Percentiles rank a stretch among this genome's conserved stretches.
Conservation (phyloP, 2,329 filamentous ascomycete genomes). For the Colletotrichum tamarilloi region DNA sequence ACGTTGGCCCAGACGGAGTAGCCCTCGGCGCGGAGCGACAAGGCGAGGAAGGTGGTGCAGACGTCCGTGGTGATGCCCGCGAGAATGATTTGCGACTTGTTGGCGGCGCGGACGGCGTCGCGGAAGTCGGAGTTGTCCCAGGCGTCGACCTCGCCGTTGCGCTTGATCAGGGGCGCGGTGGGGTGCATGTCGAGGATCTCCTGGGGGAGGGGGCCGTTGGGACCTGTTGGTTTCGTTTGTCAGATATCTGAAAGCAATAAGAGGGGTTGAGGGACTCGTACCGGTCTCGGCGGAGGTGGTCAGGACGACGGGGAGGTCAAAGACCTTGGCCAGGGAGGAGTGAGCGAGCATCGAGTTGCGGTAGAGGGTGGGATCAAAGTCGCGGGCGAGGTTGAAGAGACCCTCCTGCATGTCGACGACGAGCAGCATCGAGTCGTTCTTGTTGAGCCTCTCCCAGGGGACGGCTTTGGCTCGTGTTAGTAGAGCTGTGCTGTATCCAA, state of each 20-base stretch:
- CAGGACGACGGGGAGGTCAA: slow-evolving; percentile 75
- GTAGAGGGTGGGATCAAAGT: slow-evolving; percentile 74
- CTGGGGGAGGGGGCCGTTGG: slow-evolving; percentile 77
- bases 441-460: slow-evolving; percentile 49
- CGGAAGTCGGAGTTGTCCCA: slow-evolving; percentile 81
- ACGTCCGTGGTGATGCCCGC: slow-evolving; percentile 81
- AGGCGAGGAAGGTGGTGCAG: slow-evolving; percentile 78
- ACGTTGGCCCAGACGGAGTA: slow-evolving; percentile 81
- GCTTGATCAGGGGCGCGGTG: slow-evolving; percentile 71
- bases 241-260: not conserved
- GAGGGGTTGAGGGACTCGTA: slow-evolving; percentile 35
- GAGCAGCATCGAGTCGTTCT: slow-evolving; percentile 47
- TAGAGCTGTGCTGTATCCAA: not conserved
- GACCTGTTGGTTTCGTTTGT: slow-evolving; percentile 54
- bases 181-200: slow-evolving; percentile 78
- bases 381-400: slow-evolving; percentile 61
- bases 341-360: slow-evolving; percentile 76
- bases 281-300: slow-evolving; percentile 74
- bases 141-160: slow-evolving; percentile 79
- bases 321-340: slow-evolving; percentile 72
- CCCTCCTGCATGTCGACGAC: slow-evolving; percentile 52
- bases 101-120: slow-evolving; percentile 71
- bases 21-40: slow-evolving; percentile 76
- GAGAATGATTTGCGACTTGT: slow-evolving; percentile 77
- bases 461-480: slow-evolving; percentile 26